Evolutionary conservation across 2,329 filamentous ascomycete species (phyloP), one percentile per base, ranked within the genome.

Genomic region (Myriosclerotinia curreyana): DNA sequence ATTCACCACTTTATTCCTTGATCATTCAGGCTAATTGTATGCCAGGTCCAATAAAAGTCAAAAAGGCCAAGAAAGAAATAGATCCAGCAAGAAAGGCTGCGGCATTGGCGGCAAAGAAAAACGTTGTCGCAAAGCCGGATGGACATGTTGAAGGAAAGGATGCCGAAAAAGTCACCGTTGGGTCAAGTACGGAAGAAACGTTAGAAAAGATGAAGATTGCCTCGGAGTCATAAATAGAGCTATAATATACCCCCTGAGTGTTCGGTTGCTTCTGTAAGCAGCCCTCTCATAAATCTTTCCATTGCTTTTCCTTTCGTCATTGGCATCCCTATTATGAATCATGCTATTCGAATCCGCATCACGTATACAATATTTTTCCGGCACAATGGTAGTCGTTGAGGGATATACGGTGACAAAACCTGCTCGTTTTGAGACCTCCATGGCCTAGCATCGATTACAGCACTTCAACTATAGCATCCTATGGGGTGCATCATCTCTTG

Each of bases 1-100:
- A 38, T 36, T 92, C 17, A 12, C 46, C 28, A 22, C 20, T 22
- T 20, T 36, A n/a, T 25, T 6, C 4, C n/a, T 11, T 34, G 28
- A 1, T 36, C 25, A 11, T 11, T 48, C 20, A 17, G 12, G 31
- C 42, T 59, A 48, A 48, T 9, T 59, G 6, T 59, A 46, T 38
- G 17, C 7, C n/a, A 59, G 55, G 55, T 78, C 86, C 83, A 73
- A 80, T 82, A 69, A 86, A 86, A 72, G 76, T 84, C 71, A 89
- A 90, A 81, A 91, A 91, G 79, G 80, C 81, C 66, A 95, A 93
- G 82, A 86, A 68, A 28, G 58, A 93, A 71, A 87, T 61, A 15
- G 72, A 75, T 56, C 71, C 71, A 58, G 72, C 71, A 4, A 71
- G 71, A 62, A 67, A 71, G 62, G 73, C 72, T 49, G 72, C 72